A percentile compares a stretch with the other conserved stretches of the same genome.
These are phyloP conservation scores for Coleophoma eucalyptorum DNA, from an alignment of 2,329 filamentous ascomycete species.

Conservation along the genomic window DNA sequence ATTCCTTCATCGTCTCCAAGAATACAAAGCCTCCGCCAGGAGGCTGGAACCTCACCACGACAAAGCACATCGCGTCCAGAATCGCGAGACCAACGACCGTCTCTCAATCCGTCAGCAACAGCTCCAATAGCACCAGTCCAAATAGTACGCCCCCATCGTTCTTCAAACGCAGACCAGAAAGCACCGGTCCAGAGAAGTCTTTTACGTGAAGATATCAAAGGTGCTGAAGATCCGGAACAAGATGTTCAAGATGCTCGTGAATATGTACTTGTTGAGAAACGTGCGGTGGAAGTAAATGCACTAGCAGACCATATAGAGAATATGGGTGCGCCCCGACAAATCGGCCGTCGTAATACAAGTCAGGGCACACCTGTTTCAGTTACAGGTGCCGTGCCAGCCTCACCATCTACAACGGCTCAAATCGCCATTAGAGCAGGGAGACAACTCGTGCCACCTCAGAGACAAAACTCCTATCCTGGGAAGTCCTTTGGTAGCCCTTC, in stretches of 20 bases:
- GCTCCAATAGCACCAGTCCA: slow-evolving; percentile 27
- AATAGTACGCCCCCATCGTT: slow-evolving; percentile 17
- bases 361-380: slow-evolving; percentile 67
- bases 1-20: slow-evolving; percentile 15
- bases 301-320: slow-evolving; percentile 87
- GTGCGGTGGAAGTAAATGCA: slow-evolving; percentile 92
- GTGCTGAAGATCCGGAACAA: slow-evolving; percentile 56
- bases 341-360: slow-evolving; percentile 74
- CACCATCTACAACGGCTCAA: slow-evolving; percentile 69
- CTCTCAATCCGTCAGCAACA: slow-evolving; percentile 17
- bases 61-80: slow-evolving; percentile 7
- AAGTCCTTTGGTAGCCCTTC: slow-evolving; percentile 72
- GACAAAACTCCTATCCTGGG: slow-evolving; percentile 72
- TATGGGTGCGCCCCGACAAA: slow-evolving; percentile 43
- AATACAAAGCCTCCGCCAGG: slow-evolving; percentile 10
- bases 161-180: slow-evolving; percentile 7
- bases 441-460: slow-evolving; percentile 53
- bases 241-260: slow-evolving; percentile 87
- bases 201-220: slow-evolving; percentile 17
- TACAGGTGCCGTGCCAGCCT: slow-evolving; percentile 64
- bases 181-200: slow-evolving; percentile 11
- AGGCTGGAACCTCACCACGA: slow-evolving; percentile 16
- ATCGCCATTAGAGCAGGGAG: slow-evolving; percentile 58
- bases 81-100: slow-evolving; percentile 18
- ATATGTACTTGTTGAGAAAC: slow-evolving; percentile 94